A percentile compares a stretch with the other conserved stretches of the same genome.
Evolutionary conservation across 2,329 filamentous ascomycete species (phyloP).

Genomic region (Fusarium decemcellulare): DNA sequence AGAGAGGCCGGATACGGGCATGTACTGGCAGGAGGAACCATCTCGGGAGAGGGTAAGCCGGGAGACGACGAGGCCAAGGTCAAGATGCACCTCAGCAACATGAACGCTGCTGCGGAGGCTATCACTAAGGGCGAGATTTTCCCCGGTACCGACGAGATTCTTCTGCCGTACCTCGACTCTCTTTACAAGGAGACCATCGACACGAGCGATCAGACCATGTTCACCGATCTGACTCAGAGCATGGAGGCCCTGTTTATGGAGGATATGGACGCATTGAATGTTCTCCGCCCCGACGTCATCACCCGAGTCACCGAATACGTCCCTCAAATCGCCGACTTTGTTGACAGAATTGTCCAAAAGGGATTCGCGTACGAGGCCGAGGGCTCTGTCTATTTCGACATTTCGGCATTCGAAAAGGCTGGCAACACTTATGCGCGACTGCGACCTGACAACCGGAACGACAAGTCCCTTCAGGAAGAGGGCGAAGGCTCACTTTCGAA

Average conservation of each 20-base stretch:
- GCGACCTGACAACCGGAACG: constrained; percentile 86
- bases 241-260: constrained; percentile 91
- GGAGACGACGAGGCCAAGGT: constrained; percentile 88
- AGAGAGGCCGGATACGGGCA: constrained; percentile 68
- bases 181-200: constrained; percentile 74
- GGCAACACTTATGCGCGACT: constrained; percentile 90
- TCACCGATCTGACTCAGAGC: constrained; percentile 86
- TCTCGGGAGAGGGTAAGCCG: constrained; percentile 71
- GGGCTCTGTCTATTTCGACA: constrained; percentile 96
- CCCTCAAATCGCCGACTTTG: constrained; percentile 87
- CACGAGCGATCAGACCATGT: constrained; percentile 78
- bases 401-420: constrained; percentile 84
- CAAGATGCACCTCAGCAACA: constrained; percentile 87
- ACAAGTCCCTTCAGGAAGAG: constrained; percentile 87
- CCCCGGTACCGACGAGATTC: constrained; percentile 73
- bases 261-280: constrained; percentile 90
- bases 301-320: constrained; percentile 96
- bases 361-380: constrained; percentile 87
- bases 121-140: constrained; percentile 66
- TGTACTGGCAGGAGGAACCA: constrained; percentile 68
- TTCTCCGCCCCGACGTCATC: constrained; percentile 83
- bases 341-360: constrained; percentile 86
- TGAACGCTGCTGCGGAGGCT: constrained; percentile 65
- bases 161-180: constrained; percentile 87
- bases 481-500: constrained; percentile 87